A percentile compares a stretch with the other conserved stretches of the same genome.
Conservation (phyloP, 73 alveolate genomes). For the Durusdinium trenchii region DNA sequence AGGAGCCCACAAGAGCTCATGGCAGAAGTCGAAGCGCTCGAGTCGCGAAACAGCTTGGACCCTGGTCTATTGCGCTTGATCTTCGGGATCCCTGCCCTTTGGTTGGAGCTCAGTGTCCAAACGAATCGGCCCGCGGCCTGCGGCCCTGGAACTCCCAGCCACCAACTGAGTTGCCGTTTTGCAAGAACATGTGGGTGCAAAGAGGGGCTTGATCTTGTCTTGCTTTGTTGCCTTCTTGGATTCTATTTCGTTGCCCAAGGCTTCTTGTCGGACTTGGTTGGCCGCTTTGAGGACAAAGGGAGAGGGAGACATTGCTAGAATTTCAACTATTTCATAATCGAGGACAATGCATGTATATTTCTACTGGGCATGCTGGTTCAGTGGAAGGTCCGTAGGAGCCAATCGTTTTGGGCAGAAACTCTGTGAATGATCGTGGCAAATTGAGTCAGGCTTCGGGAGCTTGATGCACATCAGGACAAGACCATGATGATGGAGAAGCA, state of each 20-base stretch:
- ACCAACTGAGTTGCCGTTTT: too few species aligned
- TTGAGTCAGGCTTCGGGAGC: too few species aligned
- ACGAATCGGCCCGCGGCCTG: too few species aligned
- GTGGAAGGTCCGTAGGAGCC: background rate
- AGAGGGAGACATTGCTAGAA: too few species aligned
- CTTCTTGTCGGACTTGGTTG: constrained; percentile 71
- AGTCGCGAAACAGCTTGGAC: constrained; percentile 47
- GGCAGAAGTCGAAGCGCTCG: constrained; percentile 35
- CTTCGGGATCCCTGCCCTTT: background rate
- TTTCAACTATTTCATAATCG: too few species aligned
- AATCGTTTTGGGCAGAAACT: background rate
- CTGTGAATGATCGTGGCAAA: too few species aligned
- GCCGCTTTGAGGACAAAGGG: constrained; percentile 71
- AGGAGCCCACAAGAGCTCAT: constrained; percentile 64
- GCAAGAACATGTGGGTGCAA: background rate
- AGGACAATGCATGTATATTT: too few species aligned
- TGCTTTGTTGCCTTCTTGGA: background rate
- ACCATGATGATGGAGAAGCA: constrained; percentile 69
- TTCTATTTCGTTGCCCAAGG: background rate
- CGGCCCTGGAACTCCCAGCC: too few species aligned
- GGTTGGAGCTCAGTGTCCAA: too few species aligned
- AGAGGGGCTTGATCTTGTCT: background rate
- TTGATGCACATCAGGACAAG: too few species aligned
- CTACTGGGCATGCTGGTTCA: background rate
- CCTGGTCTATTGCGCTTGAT: background rate